These are phyloP conservation scores for Torulaspora microellipsoides DNA, from an alignment of 805 yeast genomes.

Conservation along the genomic window DNA sequence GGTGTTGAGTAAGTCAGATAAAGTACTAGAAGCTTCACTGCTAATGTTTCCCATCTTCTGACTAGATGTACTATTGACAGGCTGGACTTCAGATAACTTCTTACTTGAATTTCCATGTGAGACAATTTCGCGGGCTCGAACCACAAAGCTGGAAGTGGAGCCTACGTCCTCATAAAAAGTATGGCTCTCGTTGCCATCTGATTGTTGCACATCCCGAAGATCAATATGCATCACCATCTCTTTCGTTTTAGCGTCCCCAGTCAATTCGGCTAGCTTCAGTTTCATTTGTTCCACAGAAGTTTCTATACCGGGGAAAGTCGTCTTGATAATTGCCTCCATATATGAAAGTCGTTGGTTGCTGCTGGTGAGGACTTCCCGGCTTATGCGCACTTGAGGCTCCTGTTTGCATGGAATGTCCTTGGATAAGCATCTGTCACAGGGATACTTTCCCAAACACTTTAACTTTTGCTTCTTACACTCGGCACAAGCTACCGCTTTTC, in stretches of 20 bases:
- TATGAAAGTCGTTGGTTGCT: slow-evolving; percentile 7
- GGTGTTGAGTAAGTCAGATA: slow-evolving; percentile 1
- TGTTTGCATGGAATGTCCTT: slow-evolving; percentile 6
- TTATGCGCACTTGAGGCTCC: slow-evolving; percentile 5
- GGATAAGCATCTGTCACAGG: slow-evolving; percentile 8
- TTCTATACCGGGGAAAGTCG: slow-evolving; percentile 9
- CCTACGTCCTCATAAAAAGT: slow-evolving; percentile 12
- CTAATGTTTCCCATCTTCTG: slow-evolving; percentile 1
- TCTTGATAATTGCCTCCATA: slow-evolving; percentile 11
- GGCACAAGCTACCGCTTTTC: slow-evolving; percentile 10
- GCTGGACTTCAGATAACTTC: background rate
- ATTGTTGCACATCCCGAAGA: slow-evolving; percentile 7
- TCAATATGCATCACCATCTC: slow-evolving; percentile 10
- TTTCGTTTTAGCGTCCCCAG: slow-evolving; percentile 7
- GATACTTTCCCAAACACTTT: slow-evolving; percentile 8
- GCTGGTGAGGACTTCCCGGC: slow-evolving; percentile 2
- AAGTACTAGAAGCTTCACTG: slow-evolving; percentile 1
- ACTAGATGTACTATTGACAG: background rate
- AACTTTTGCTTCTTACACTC: slow-evolving; percentile 10
- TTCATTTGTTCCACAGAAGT: slow-evolving; percentile 7
- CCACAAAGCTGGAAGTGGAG: slow-evolving; percentile 10
- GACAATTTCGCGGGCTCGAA: slow-evolving; percentile 9
- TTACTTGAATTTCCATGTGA: slow-evolving; percentile 3
- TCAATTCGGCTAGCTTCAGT: slow-evolving; percentile 8
- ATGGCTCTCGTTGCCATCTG: slow-evolving; percentile 6